These are phyloP conservation scores for Volvariella volvacea DNA, from an alignment of 1,284 basidiomycete genomes.

Conservation along the genomic window DNA sequence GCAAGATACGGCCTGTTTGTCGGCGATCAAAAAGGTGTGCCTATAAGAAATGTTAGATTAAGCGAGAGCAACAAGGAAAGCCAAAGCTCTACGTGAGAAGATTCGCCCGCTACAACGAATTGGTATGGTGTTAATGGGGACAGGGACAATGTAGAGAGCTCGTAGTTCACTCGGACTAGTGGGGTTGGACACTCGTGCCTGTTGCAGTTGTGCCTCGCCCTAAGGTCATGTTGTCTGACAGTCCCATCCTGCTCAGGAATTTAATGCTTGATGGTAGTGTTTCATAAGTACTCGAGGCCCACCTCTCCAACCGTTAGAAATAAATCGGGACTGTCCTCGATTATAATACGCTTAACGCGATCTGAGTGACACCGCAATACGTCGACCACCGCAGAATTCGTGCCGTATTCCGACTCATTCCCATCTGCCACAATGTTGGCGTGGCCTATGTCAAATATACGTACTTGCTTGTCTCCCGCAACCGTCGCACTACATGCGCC, in stretches of 20 bases:
- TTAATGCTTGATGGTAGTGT: constrained; percentile 2
- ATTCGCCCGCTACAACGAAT: constrained; percentile 70
- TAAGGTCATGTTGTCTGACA: constrained; percentile 80
- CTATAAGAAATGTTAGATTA: constrained; percentile 27
- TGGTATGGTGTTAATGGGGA: constrained; percentile 70
- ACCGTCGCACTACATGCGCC: constrained; percentile 52
- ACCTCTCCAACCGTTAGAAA: constrained; percentile 87
- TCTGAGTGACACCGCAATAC: constrained; percentile 62
- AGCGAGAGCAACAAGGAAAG: background rate
- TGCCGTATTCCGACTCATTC: constrained; percentile 29
- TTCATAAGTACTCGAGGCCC: constrained; percentile 14
- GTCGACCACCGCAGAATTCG: constrained; percentile 40
- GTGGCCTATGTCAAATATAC: constrained; percentile 61
- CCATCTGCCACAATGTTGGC: constrained; percentile 19
- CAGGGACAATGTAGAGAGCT: constrained; percentile 58
- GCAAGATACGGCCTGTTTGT: constrained; percentile 59
- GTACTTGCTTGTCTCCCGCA: constrained; percentile 75
- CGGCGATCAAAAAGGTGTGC: constrained; percentile 88
- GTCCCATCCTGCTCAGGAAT: constrained; percentile 33
- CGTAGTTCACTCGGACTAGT: constrained; percentile 52
- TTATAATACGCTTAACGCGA: constrained; percentile 77
- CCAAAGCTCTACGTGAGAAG: constrained; percentile 43
- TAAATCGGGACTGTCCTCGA: constrained; percentile 75
- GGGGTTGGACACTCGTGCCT: constrained; percentile 56
- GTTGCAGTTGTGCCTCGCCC: constrained; percentile 59